Base-by-base conservation (phyloP, 208 protist genomes). In the Trypanosoma scelopori region DNA sequence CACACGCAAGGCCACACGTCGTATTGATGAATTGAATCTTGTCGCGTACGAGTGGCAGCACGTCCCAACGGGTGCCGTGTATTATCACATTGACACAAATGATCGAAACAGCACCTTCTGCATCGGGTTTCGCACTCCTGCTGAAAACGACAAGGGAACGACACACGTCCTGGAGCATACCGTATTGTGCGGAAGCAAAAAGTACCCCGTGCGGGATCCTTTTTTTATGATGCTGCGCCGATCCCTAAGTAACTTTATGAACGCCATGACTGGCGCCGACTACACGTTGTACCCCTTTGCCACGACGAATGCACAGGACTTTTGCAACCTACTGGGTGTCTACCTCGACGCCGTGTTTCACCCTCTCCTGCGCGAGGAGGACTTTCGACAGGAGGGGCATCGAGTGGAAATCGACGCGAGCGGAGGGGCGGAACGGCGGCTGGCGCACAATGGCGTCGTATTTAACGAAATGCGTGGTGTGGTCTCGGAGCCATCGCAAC, bases 91-190 rank as follows among this genome's bases (percentile, higher is more conserved):
- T 18, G 96, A 98, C 65, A 86, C 87, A 48, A 85, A 92, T 49
- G 96, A 99, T 82, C 89, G 76, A 15, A 98, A 98, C 70, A 98
- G 98, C 71, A 97, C 93, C 12, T 98, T 99, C 59, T 97, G 91
- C 73, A 97, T 99, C 25, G 94, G 92, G 25, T 99, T 99, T 70
- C 83, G 94, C 58, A 99, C 98, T 0, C 91, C 93, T 4, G 94
- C 97, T 27, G 74, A 75, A 41, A 94, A 98, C 69, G 84, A 76
- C 59, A 98, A 97, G 28, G 98, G 98, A 50, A 94, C 96, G 5
- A 92, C 97, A 15, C 98, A 99, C 73, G 97, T 99, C 22, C 79
- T 99, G 56, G 97, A 99, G 79, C 98, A 99, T 83, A 99, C 95
- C 2, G 89, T 90, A 15, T 76, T 99, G 20, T 99, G 98, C 79